Percentiles rank a stretch among this genome's conserved stretches.
phyloP scores from a whole-genome alignment of 768 basidiomycete species.

The Boletus sensibilis region DNA sequence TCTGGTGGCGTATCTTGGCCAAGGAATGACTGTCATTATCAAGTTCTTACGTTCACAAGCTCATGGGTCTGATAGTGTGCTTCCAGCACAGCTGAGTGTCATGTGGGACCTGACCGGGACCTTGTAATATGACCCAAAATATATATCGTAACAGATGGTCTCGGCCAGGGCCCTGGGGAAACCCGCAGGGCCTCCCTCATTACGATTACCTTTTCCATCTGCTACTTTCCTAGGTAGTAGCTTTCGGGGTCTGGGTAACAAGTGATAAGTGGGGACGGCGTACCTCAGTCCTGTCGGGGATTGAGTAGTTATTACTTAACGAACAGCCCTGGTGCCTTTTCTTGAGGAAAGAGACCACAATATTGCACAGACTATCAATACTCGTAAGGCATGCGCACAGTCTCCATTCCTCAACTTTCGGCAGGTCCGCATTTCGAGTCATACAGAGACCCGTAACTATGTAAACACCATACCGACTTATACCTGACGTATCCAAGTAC shows the following conservation, averaged over 20 bases:
- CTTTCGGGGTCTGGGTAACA: too few species aligned
- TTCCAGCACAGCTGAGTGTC: not conserved
- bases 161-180: not conserved
- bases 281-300: not conserved
- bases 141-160: not conserved
- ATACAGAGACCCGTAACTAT: not conserved
- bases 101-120: not conserved
- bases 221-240: not conserved
- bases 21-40: not conserved
- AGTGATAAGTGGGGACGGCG: not conserved
- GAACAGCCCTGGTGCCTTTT: not conserved
- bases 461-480: not conserved
- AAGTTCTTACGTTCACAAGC: not conserved
- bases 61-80: not conserved
- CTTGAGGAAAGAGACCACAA: not conserved
- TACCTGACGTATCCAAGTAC: not conserved
- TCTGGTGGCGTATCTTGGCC: not conserved
- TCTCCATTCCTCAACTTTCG: not conserved
- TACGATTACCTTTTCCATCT: not conserved
- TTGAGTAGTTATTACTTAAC: not conserved
- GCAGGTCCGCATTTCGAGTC: not conserved
- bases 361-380: not conserved
- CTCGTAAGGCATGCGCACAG: too few species aligned
- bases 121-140: not conserved
- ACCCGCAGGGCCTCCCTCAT: not conserved